Percentiles rank a stretch among this genome's conserved stretches.
Conservation (phyloP, 2,329 filamentous ascomycete genomes). For the Macroventuria anomochaeta region DNA sequence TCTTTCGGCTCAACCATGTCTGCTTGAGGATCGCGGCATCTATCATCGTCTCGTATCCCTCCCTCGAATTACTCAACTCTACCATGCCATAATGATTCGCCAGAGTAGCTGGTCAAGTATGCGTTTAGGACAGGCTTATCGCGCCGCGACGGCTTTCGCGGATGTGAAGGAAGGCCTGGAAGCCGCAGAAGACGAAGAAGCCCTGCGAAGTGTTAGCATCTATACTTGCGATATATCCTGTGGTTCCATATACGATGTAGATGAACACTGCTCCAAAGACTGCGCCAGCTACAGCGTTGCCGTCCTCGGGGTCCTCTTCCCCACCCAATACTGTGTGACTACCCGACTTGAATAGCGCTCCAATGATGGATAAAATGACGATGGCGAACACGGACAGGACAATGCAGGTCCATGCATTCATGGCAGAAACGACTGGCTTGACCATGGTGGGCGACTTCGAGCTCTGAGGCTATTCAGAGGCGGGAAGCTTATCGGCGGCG, state of each 20-base stretch:
- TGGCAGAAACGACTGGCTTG: conserved; percentile 91
- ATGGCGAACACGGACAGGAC: conserved; percentile 70
- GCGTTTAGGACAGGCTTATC: conserved; percentile 71
- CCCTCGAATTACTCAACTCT: not conserved
- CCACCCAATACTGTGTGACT: conserved; percentile 86
- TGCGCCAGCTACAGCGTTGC: conserved; percentile 78
- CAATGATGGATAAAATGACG: conserved; percentile 68
- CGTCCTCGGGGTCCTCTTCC: conserved; percentile 72
- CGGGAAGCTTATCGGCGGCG: conserved; percentile 21
- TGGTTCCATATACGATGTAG: conserved; percentile 73
- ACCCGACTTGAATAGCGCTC: conserved; percentile 74
- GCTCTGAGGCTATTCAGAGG: conserved; percentile 16
- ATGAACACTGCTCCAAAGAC: conserved; percentile 88
- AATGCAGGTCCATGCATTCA: conserved; percentile 93
- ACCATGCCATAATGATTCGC: not conserved
- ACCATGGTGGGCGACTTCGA: conserved; percentile 69
- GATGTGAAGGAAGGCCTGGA: conserved; percentile 85
- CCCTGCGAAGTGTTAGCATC: conserved; percentile 53
- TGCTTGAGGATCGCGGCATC: not conserved
- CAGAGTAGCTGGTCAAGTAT: not conserved
- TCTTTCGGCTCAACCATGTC: not conserved
- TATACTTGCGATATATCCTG: not conserved
- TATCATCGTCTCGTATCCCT: not conserved
- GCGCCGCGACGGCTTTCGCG: conserved; percentile 83
- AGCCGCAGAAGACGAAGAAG: conserved; percentile 90